Evolutionary conservation across 371 early-diverging fungal genomes (phyloP).

Genomic region (Zancudomyces culisetae): DNA sequence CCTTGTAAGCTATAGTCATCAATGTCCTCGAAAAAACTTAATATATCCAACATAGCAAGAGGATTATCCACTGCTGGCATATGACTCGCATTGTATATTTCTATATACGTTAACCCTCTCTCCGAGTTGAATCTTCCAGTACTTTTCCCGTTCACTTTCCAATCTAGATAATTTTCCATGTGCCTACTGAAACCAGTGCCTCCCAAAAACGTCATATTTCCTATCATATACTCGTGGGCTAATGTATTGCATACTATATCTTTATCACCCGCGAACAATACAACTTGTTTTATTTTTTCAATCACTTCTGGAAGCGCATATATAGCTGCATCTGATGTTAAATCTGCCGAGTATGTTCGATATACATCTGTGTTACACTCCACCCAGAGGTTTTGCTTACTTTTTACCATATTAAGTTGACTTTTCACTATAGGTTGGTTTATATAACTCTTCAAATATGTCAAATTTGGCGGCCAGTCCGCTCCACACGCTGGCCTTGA

Average conservation of each 20-base stretch:
- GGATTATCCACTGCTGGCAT: slow-evolving; percentile 26
- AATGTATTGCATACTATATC: slow-evolving; percentile 26
- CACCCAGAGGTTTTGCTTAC: slow-evolving; percentile 6
- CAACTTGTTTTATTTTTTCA: slow-evolving; percentile 14
- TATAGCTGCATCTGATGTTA: slow-evolving; percentile 7
- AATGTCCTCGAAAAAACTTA: slow-evolving; percentile 17
- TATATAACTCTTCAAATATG: slow-evolving; percentile 14
- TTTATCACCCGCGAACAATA: slow-evolving; percentile 23
- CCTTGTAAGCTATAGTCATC: slow-evolving; percentile 10
- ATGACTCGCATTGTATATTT: slow-evolving; percentile 22
- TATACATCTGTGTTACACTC: slow-evolving; percentile 18
- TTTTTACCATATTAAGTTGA: slow-evolving; percentile 19
- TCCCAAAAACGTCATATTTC: slow-evolving; percentile 23
- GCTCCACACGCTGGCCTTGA: slow-evolving; percentile 20
- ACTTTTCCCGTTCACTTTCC: slow-evolving; percentile 13
- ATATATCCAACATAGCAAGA: slow-evolving; percentile 17
- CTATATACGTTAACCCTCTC: slow-evolving; percentile 25
- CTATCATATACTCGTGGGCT: slow-evolving; percentile 19
- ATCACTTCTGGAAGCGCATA: slow-evolving; percentile 12
- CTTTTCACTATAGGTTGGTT: slow-evolving; percentile 21
- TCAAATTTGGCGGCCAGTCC: slow-evolving; percentile 24
- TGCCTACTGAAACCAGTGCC: slow-evolving; percentile 10
- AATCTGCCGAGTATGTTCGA: slow-evolving; percentile 6
- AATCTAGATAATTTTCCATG: slow-evolving; percentile 1
- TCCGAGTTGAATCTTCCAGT: slow-evolving; percentile 13